Percentiles rank a stretch among this genome's conserved stretches.
These are phyloP conservation scores for Spathaspora sp. DNA, from an alignment of 1,139 yeast species.

Conservation along the genomic window DNA sequence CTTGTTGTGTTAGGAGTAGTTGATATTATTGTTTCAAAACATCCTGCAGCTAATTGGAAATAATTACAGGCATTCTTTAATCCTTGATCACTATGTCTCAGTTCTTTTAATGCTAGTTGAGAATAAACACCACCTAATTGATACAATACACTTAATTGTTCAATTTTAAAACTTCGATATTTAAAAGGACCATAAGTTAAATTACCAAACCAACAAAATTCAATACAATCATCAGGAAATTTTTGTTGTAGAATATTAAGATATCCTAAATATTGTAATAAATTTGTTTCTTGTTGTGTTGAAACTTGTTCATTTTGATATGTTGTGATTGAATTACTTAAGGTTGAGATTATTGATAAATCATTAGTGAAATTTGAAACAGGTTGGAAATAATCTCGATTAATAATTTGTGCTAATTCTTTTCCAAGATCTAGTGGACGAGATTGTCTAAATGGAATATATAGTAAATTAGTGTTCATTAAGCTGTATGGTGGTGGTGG, in stretches of 20 bases:
- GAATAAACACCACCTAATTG: constrained; percentile 70
- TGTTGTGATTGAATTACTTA: constrained; percentile 23
- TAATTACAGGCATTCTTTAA: constrained; percentile 60
- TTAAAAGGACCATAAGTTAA: constrained; percentile 53
- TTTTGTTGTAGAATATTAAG: constrained; percentile 28
- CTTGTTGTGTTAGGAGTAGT: constrained; percentile 8
- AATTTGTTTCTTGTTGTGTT: constrained; percentile 15
- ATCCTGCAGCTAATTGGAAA: constrained; percentile 74
- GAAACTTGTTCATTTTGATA: constrained; percentile 23
- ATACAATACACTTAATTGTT: constrained; percentile 60
- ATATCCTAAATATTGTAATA: constrained; percentile 33
- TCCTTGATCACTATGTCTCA: constrained; percentile 51
- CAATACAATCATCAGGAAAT: constrained; percentile 44
- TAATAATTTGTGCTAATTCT: constrained; percentile 51
- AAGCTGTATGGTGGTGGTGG: background rate
- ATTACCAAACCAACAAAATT: constrained; percentile 73
- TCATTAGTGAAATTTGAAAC: constrained; percentile 58
- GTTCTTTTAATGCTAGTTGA: constrained; percentile 47
- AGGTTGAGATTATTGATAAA: constrained; percentile 35
- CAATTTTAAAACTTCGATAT: constrained; percentile 51
- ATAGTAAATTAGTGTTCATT: constrained; percentile 40
- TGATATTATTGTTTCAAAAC: constrained; percentile 47
- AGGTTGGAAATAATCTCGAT: constrained; percentile 64
- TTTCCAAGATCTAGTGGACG: constrained; percentile 44
- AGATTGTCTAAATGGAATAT: constrained; percentile 56